Conservation (phyloP, 768 basidiomycete genomes). For the Lactarius tabidus region DNA sequence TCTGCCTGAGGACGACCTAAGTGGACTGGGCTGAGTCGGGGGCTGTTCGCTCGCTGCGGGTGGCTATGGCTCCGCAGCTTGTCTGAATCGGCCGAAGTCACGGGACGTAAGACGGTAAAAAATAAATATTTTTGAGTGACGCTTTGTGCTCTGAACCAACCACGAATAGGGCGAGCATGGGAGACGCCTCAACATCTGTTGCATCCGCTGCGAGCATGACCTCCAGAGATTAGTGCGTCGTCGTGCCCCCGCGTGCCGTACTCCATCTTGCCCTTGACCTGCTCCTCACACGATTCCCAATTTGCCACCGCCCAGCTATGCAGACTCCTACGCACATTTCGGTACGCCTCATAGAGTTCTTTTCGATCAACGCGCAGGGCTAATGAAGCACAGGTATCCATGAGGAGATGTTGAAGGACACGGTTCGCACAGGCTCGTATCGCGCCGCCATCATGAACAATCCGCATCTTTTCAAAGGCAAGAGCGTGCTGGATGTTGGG, state of each 20-base stretch:
- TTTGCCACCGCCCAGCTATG: conserved; percentile 56
- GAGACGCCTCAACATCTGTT: conserved; percentile 14
- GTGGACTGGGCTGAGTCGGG: background rate
- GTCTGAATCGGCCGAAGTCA: background rate
- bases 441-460: conserved; percentile 93
- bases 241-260: background rate
- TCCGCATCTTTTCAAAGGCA: conserved; percentile 91
- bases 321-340: conserved; percentile 94
- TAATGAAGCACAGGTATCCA: conserved; percentile 67
- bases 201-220: conserved; percentile 49
- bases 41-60: background rate
- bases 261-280: conserved; percentile 24
- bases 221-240: conserved; percentile 79
- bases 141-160: background rate
- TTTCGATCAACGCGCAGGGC: background rate
- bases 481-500: conserved; percentile 95
- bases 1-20: background rate
- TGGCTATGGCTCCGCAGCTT: background rate
- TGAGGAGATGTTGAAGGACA: conserved; percentile 99
- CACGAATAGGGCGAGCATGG: conserved; percentile 9
- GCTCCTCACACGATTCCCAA: conserved; percentile 6
- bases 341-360: conserved; percentile 44
- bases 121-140: background rate
- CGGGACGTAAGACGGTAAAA: too few relatives aligned
- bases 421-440: conserved; percentile 93